Percentiles rank a stretch among this genome's conserved stretches.
phyloP scores from a whole-genome alignment of 768 basidiomycete genomes.

The Nidularia sp. region DNA sequence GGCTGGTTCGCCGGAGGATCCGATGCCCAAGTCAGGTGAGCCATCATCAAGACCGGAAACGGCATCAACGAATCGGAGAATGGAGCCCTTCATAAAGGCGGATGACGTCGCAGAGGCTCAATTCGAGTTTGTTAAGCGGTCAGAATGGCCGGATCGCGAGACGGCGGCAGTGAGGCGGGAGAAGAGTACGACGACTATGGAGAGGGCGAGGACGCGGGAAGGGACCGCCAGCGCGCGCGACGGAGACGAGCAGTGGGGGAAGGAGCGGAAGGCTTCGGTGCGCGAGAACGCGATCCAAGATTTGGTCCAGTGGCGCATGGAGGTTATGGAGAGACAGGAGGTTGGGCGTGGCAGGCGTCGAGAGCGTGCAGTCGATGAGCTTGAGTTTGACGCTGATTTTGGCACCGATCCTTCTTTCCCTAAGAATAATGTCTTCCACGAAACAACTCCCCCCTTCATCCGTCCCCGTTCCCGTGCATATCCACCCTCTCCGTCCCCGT shows the following conservation, averaged over 20 bases:
- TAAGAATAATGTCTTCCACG: conserved; percentile 19
- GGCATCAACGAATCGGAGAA: conserved; percentile 18
- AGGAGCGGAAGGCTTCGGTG: conserved; percentile 31
- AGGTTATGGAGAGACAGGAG: conserved; percentile 37
- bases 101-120: conserved; percentile 61
- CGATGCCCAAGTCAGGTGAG: conserved; percentile 22
- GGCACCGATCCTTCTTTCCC: conserved; percentile 23
- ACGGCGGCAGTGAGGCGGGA: conserved; percentile 65
- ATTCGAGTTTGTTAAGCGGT: conserved; percentile 79
- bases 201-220: conserved; percentile 54
- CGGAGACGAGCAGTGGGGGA: conserved; percentile 22
- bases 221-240: conserved; percentile 18
- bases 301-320: conserved; percentile 55
- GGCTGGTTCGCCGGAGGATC: conserved; percentile 31
- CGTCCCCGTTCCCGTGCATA: conserved; percentile 42
- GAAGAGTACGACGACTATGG: conserved; percentile 58
- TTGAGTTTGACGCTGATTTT: conserved; percentile 22
- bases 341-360: conserved; percentile 56
- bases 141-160: conserved; percentile 84
- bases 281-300: conserved; percentile 44
- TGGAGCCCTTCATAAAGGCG: conserved; percentile 33
- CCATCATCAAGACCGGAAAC: conserved; percentile 23
- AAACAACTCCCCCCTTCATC: conserved; percentile 33
- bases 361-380: conserved; percentile 46
- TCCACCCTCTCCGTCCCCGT: conserved; percentile 53